Base-by-base conservation (phyloP, 75 land plant species). In the Sequoia sempervirens region DNA sequence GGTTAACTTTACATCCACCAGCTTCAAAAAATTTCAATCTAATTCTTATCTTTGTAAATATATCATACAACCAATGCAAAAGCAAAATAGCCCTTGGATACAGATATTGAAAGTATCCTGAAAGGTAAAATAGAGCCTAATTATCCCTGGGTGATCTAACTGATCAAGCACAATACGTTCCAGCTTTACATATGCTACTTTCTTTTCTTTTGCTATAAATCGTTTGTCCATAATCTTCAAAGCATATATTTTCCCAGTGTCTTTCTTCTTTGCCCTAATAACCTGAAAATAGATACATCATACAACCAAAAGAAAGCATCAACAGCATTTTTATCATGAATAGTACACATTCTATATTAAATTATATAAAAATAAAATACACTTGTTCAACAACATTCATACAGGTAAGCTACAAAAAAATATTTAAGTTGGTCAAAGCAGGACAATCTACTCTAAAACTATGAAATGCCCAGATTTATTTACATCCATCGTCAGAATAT, bases 81-180 rank as follows among this genome's bases (percentile, higher is more conserved):
- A 43, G n/a, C 46, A 45, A 70, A 45, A 37, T 78, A n/a, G 37
- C 32, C 36, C 41, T 41, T 3, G 87, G 84, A 84, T 91, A 97
- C 99, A 98, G 18, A 98, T 88, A 79, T 92, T 91, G 76, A 88
- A 91, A 32, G 92, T 81, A 84, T 98, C 99, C 81, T 98, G 99
- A 84, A 98, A 98, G 80, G 99, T 98, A 83, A 98, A 98, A 88
- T 79, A 92, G 54, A 98, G 87, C 79, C 85, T 80, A 38, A 96
- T 86, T 81, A 98, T 88, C 80, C 99, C 99, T 53, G 99, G 95
- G 86, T 93, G 98, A 85, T 98, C 99, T 83, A 98, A 88, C 82
- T 98, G 99, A 85, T 98, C 99, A 61, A 98, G 93, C 2, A 98
- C 92, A 83, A 98, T 90, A 17, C 99, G 94, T 82, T 98, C 99